Conservation (phyloP, 2,329 filamentous ascomycete species). For the Paraphaeosphaeria minitans region DNA sequence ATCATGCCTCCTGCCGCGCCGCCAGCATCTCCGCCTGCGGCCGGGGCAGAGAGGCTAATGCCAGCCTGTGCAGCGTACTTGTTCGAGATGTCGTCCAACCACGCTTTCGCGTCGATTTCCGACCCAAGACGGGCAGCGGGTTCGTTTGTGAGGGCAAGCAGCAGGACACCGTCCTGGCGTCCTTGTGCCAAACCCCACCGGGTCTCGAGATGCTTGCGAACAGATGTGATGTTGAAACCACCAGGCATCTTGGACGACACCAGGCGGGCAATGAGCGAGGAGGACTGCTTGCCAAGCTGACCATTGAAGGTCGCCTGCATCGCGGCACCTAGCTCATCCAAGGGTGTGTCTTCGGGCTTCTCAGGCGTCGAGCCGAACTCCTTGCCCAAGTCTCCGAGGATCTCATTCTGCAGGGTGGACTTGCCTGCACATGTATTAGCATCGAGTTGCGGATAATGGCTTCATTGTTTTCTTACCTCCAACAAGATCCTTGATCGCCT, state of each 20-base stretch:
- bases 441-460: conserved; percentile 2
- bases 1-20: conserved; percentile 87
- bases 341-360: conserved; percentile 95
- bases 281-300: conserved; percentile 95
- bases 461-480: conserved; percentile 71
- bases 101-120: conserved; percentile 89
- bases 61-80: conserved; percentile 87
- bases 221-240: conserved; percentile 97
- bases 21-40: conserved; percentile 72
- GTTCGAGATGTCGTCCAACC: conserved; percentile 84
- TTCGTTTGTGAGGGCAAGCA: conserved; percentile 92
- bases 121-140: conserved; percentile 85
- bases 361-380: conserved; percentile 98
- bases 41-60: conserved; percentile 77
- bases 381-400: conserved; percentile 95
- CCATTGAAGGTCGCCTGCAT: conserved; percentile 99
- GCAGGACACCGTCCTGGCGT: conserved; percentile 86
- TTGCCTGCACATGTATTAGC: conserved; percentile 67
- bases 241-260: conserved; percentile 99
- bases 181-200: conserved; percentile 88
- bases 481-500: conserved; percentile 98
- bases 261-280: conserved; percentile 87
- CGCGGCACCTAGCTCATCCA: conserved; percentile 91
- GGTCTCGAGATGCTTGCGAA: conserved; percentile 92
- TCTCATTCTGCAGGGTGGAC: conserved; percentile 98